These are phyloP conservation scores for Phytophthora melonis DNA, from an alignment of 352 stramenopile genomes.

Conservation along the genomic window DNA sequence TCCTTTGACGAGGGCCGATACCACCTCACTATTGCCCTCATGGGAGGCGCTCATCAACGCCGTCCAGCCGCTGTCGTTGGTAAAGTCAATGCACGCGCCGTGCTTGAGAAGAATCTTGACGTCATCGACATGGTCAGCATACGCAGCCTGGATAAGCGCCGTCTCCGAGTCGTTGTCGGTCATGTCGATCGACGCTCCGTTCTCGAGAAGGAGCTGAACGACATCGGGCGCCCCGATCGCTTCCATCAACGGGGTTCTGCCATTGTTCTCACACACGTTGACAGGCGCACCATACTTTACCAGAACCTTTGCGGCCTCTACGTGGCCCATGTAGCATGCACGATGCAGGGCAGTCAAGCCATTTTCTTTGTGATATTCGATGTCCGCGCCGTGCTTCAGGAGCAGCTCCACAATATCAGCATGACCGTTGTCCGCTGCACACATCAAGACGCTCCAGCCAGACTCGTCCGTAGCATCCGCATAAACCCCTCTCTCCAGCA, in stretches of 20 bases:
- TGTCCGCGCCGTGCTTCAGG: background rate
- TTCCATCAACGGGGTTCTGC: background rate
- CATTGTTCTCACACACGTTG: background rate
- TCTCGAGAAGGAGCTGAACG: background rate
- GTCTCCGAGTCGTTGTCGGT: background rate
- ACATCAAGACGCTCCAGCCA: constrained; percentile 2
- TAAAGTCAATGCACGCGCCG: background rate
- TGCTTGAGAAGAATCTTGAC: background rate
- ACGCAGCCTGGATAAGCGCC: background rate
- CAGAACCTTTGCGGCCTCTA: background rate
- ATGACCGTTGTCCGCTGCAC: background rate
- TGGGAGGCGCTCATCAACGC: constrained; percentile 1
- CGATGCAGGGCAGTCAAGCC: background rate
- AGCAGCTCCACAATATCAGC: background rate
- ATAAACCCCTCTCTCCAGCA: background rate
- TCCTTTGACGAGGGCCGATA: background rate
- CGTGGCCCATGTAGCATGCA: background rate
- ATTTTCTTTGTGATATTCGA: background rate
- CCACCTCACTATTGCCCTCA: background rate
- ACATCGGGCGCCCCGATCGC: background rate
- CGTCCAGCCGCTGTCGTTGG: background rate
- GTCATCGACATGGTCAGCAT: background rate
- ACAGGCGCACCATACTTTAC: background rate
- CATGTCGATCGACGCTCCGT: background rate
- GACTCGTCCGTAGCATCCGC: background rate